Conservation (phyloP, 2,329 filamentous ascomycete genomes). For the Fusarium sp. region DNA sequence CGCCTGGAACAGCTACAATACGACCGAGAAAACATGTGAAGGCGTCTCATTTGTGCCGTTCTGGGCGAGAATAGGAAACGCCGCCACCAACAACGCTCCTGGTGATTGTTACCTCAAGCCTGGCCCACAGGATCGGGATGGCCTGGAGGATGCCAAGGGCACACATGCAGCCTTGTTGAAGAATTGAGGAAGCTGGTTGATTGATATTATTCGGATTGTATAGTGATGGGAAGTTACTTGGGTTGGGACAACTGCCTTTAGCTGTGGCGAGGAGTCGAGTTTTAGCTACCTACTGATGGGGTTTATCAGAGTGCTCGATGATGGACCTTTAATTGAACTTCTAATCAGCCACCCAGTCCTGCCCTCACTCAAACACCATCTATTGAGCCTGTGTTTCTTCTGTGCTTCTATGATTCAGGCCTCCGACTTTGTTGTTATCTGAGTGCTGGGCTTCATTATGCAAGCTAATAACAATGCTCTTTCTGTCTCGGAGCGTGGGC, state of each 20-base stretch:
- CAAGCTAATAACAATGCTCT: background rate
- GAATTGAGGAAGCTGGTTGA: background rate
- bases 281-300: background rate
- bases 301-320: background rate
- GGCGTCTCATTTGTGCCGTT: constrained; percentile 33
- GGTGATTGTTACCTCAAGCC: constrained; percentile 12
- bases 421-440: background rate
- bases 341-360: background rate
- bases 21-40: constrained; percentile 7
- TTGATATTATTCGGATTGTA: background rate
- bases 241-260: background rate
- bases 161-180: constrained; percentile 10
- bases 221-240: background rate
- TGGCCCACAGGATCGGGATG: background rate
- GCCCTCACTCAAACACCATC: background rate
- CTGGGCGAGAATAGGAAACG: constrained; percentile 18
- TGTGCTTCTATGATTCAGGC: background rate
- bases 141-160: background rate
- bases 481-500: background rate
- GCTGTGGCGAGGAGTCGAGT: background rate
- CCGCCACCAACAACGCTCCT: background rate
- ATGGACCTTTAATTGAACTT: background rate
- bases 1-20: constrained; percentile 45
- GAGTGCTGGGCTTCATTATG: background rate
- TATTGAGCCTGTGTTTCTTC: background rate